Evolutionary conservation across 768 basidiomycete genomes (phyloP).

Genomic region (Mycena albidolilacea): DNA sequence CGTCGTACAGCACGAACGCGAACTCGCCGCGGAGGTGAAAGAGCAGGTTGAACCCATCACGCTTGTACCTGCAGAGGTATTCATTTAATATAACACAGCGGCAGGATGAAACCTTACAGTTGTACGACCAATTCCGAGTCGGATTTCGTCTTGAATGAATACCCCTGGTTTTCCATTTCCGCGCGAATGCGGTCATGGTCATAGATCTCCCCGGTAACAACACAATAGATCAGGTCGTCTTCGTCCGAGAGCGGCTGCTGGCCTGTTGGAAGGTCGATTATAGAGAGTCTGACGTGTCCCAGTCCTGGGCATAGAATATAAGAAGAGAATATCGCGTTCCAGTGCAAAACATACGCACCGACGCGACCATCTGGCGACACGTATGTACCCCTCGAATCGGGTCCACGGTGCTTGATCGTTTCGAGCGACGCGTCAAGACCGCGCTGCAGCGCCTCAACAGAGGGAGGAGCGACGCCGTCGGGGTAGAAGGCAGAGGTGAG

Average conservation of each 20-base stretch:
- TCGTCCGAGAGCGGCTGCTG: constrained; percentile 39
- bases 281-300: constrained; percentile 38
- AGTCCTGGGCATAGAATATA: constrained; percentile 17
- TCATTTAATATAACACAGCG: too few relatives aligned
- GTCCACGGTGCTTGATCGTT: constrained; percentile 36
- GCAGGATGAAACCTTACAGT: constrained; percentile 24
- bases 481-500: constrained; percentile 32
- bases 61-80: constrained; percentile 31
- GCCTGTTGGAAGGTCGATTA: constrained; percentile 40
- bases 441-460: neutral
- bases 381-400: constrained; percentile 37
- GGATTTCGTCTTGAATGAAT: constrained; percentile 36
- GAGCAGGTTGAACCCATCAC: constrained; percentile 36
- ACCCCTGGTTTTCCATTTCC: constrained; percentile 30
- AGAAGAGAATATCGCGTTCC: neutral
- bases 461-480: constrained; percentile 16
- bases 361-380: constrained; percentile 34
- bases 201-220: constrained; percentile 14
- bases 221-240: constrained; percentile 27
- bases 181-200: constrained; percentile 39
- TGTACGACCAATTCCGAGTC: constrained; percentile 41
- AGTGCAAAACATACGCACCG: constrained; percentile 22
- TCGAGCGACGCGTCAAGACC: constrained; percentile 28
- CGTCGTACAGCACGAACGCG: constrained; percentile 40
- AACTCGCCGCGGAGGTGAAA: constrained; percentile 27